Evolutionary conservation across 129 eudicot species (phyloP).

Genomic region (Lactuca saligna): DNA sequence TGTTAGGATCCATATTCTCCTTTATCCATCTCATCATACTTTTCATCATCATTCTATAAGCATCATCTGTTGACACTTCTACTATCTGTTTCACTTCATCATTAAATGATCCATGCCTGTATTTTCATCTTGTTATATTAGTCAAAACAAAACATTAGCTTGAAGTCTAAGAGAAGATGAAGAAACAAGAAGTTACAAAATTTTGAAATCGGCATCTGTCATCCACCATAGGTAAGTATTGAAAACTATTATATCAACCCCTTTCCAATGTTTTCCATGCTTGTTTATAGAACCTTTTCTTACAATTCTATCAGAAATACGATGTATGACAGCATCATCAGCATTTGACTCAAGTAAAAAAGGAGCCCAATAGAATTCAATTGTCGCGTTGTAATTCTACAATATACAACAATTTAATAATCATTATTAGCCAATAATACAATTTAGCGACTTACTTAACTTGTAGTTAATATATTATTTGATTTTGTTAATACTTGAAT

Average conservation of each 20-base stretch:
- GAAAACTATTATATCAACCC: constrained; percentile 84
- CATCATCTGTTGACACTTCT: constrained; percentile 72
- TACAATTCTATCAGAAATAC: constrained; percentile 71
- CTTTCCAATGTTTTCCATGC: constrained; percentile 88
- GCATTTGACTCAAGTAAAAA: constrained; percentile 92
- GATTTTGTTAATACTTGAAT: too few species aligned
- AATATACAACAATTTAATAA: background rate
- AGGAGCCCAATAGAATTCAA: constrained; percentile 99
- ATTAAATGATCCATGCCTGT: constrained; percentile 86
- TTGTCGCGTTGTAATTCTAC: constrained; percentile 85
- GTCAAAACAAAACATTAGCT: background rate
- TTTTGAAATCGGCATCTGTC: constrained; percentile 73
- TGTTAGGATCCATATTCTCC: constrained; percentile 75
- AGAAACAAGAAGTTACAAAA: constrained; percentile 52
- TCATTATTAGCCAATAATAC: background rate
- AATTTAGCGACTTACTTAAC: background rate
- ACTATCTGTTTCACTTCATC: constrained; percentile 70
- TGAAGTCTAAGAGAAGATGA: background rate
- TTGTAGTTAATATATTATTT: background rate
- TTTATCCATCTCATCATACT: constrained; percentile 85
- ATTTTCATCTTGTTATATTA: background rate
- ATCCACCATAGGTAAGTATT: constrained; percentile 99
- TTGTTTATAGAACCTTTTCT: constrained; percentile 80
- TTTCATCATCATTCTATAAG: constrained; percentile 76
- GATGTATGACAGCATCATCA: constrained; percentile 68